Conservation (phyloP, 192 early-diverging fungal genomes). For the Linnemannia exigua region DNA sequence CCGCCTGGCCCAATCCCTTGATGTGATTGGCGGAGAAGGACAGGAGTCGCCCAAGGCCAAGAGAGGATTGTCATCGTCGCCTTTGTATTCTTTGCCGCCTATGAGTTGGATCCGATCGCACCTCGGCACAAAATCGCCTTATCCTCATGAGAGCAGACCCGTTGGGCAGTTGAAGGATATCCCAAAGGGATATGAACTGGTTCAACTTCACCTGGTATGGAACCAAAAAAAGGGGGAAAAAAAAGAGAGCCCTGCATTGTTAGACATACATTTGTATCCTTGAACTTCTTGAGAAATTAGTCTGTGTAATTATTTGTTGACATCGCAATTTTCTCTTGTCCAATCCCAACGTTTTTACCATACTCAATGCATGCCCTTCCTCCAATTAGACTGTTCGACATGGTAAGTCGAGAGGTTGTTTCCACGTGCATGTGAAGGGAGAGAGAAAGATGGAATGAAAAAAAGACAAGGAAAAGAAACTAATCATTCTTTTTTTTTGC, state of each 20-base stretch:
- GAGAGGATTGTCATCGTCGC: no score
- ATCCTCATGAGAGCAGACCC: slow-evolving; percentile 40
- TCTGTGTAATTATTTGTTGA: no score
- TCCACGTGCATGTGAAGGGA: no score
- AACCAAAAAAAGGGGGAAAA: background rate
- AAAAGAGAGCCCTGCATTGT: no score
- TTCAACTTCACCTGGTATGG: slow-evolving; percentile 40
- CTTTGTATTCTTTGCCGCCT: background rate
- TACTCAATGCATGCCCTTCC: background rate
- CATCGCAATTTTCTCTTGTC: background rate
- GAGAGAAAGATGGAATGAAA: no score
- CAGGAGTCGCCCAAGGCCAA: background rate
- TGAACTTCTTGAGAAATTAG: background rate
- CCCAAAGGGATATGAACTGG: slow-evolving; percentile 44
- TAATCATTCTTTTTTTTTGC: no score
- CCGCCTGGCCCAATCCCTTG: slow-evolving; percentile 3
- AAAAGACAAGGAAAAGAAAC: no score
- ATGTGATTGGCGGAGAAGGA: background rate
- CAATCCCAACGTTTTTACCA: no score
- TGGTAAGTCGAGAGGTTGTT: no score
- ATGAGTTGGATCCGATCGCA: slow-evolving; percentile 29
- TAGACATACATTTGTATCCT: no score
- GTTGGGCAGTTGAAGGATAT: slow-evolving; percentile 16
- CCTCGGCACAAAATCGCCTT: slow-evolving; percentile 44
- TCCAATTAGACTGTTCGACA: slow-evolving; percentile 15